Conservation (phyloP, 441 rosid species). For the Kokia cookei region DNA sequence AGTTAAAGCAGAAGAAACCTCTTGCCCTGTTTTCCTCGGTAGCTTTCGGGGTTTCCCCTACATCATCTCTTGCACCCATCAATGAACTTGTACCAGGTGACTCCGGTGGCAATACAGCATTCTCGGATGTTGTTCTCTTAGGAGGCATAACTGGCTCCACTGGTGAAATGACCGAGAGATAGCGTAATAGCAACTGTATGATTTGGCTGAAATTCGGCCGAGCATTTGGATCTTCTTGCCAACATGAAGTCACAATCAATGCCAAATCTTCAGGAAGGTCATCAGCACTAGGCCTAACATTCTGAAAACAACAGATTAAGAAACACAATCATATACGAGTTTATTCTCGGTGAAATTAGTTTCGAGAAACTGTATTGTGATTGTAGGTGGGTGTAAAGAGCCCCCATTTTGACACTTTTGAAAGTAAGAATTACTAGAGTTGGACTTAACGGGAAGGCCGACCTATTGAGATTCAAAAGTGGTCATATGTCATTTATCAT, state of each 20-base stretch:
- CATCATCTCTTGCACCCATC: slow-evolving; percentile 49
- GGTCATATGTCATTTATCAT: not conserved
- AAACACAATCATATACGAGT: not conserved
- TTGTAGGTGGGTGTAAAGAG: too few species aligned
- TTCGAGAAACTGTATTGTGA: too few species aligned
- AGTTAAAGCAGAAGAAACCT: slow-evolving; percentile 66
- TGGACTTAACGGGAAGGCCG: too few species aligned
- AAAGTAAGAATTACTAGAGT: too few species aligned
- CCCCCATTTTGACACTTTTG: too few species aligned
- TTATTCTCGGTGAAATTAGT: not conserved
- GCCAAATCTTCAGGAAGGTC: slow-evolving; percentile 72
- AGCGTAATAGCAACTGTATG: slow-evolving; percentile 71
- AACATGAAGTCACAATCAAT: slow-evolving; percentile 71
- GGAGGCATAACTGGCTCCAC: slow-evolving; percentile 51
- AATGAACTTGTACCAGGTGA: slow-evolving; percentile 85
- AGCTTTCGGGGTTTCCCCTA: slow-evolving; percentile 36
- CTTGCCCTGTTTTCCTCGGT: slow-evolving; percentile 31
- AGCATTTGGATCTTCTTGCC: slow-evolving; percentile 90
- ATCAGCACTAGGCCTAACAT: slow-evolving; percentile 81
- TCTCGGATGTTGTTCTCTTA: slow-evolving; percentile 47
- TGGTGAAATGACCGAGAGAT: slow-evolving; percentile 50
- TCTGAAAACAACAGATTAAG: slow-evolving; percentile 38
- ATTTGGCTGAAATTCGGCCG: slow-evolving; percentile 80
- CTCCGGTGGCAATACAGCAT: slow-evolving; percentile 68
- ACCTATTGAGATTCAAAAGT: too few species aligned